These are phyloP conservation scores for Mycena epipterygia DNA, from an alignment of 768 basidiomycete genomes.

Conservation along the genomic window DNA sequence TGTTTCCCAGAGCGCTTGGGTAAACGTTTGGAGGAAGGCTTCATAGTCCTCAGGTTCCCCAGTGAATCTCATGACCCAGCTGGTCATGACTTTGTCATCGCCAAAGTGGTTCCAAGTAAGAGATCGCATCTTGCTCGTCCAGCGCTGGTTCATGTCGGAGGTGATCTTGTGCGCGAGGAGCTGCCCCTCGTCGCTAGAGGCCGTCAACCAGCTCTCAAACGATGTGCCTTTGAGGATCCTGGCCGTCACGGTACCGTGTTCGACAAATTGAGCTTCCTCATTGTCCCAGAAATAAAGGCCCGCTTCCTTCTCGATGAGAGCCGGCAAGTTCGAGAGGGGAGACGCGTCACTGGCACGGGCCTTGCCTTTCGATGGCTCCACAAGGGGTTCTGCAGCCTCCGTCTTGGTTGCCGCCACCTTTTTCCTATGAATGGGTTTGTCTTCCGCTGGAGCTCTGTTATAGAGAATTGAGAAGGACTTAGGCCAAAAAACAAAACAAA, in stretches of 20 bases:
- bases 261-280: constrained; percentile 61
- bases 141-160: constrained; percentile 80
- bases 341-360: constrained; percentile 22
- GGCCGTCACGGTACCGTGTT: constrained; percentile 68
- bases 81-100: constrained; percentile 67
- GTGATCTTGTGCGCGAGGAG: constrained; percentile 73
- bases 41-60: constrained; percentile 65
- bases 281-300: constrained; percentile 75
- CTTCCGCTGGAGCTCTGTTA: constrained; percentile 51
- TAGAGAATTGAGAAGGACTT: background rate
- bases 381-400: constrained; percentile 17
- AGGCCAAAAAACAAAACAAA: background rate
- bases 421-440: constrained; percentile 37
- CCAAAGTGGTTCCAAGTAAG: constrained; percentile 91
- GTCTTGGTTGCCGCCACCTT: constrained; percentile 26
- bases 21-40: constrained; percentile 73
- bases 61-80: constrained; percentile 87
- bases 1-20: constrained; percentile 84
- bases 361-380: constrained; percentile 22
- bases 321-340: constrained; percentile 32
- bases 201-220: constrained; percentile 73
- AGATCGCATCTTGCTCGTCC: constrained; percentile 72
- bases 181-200: constrained; percentile 63
- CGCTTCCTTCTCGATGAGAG: constrained; percentile 59
- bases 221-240: constrained; percentile 61